Percentiles rank a stretch among this genome's conserved stretches.
Conservation (phyloP, 73 alveolate species). For the Paramecium bursaria region DNA sequence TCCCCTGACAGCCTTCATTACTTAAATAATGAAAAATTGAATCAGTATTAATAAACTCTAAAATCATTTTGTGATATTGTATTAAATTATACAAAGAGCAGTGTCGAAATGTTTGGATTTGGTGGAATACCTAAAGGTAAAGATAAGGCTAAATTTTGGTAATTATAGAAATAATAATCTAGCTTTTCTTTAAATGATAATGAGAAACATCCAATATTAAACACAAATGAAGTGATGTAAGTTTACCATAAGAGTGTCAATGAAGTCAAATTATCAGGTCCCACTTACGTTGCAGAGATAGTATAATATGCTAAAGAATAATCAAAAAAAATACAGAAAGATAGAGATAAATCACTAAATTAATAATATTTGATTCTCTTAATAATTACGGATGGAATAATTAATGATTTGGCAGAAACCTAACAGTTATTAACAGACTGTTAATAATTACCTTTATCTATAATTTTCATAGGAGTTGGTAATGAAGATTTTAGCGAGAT, state of each 20-base stretch:
- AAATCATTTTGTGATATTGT: conserved; percentile 71
- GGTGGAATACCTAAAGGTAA: conserved; percentile 70
- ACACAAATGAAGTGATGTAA: conserved; percentile 69
- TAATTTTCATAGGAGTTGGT: conserved; percentile 94
- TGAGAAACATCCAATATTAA: conserved; percentile 71
- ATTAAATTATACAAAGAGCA: conserved; percentile 75
- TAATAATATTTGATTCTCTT: conserved; percentile 79
- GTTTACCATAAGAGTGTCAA: conserved; percentile 70
- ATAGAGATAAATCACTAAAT: conserved; percentile 35
- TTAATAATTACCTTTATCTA: conserved; percentile 83
- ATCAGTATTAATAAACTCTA: conserved; percentile 78
- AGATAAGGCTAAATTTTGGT: not conserved
- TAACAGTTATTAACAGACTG: conserved; percentile 74
- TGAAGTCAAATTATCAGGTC: conserved; percentile 74
- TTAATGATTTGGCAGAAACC: conserved; percentile 89
- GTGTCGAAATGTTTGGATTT: conserved; percentile 80
- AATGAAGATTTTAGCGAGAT: conserved; percentile 85
- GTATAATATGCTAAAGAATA: conserved; percentile 45
- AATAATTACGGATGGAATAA: conserved; percentile 94
- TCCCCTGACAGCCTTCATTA: conserved; percentile 78
- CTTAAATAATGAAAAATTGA: conserved; percentile 54
- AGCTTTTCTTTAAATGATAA: conserved; percentile 76
- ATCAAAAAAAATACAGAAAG: conserved; percentile 4
- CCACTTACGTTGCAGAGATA: conserved; percentile 76
- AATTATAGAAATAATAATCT: not conserved